phyloP scores from a whole-genome alignment of 2,329 filamentous ascomycete genomes.

The Bimuria novae-zelandiae region DNA sequence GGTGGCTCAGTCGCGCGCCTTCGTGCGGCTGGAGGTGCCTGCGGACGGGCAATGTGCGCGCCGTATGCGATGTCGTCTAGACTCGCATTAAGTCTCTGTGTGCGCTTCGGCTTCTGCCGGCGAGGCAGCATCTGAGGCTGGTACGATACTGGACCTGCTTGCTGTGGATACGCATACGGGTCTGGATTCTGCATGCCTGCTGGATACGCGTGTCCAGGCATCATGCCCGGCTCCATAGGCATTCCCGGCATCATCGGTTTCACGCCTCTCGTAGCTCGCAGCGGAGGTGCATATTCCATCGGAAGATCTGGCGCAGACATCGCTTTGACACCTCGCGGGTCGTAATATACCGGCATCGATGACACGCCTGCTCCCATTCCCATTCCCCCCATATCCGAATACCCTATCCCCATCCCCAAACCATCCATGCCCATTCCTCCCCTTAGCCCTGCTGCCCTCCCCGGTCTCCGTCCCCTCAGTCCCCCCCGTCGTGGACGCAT shows the following conservation, averaged over 20 bases:
- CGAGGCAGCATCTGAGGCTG: not conserved
- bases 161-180: not conserved
- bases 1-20: conserved; percentile 6
- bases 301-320: conserved; percentile 2
- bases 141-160: too few species aligned
- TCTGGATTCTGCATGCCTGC: not conserved
- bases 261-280: not conserved
- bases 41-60: conserved; percentile 11
- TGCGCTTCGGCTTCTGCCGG: not conserved
- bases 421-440: not conserved
- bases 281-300: not conserved
- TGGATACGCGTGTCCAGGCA: not conserved
- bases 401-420: conserved; percentile 4
- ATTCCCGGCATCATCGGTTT: not conserved
- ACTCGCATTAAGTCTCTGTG: not conserved
- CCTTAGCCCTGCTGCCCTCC: not conserved
- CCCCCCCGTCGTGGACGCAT: not conserved
- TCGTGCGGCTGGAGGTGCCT: not conserved
- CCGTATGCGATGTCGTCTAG: conserved; percentile 22
- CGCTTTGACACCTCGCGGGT: conserved; percentile 1
- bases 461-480: not conserved
- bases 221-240: not conserved
- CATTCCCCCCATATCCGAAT: not conserved
- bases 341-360: not conserved
- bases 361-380: not conserved